Evolutionary conservation across 1,284 basidiomycete genomes (phyloP), one percentile per base, ranked within the genome.

Genomic region (Spongispora temasekensis): DNA sequence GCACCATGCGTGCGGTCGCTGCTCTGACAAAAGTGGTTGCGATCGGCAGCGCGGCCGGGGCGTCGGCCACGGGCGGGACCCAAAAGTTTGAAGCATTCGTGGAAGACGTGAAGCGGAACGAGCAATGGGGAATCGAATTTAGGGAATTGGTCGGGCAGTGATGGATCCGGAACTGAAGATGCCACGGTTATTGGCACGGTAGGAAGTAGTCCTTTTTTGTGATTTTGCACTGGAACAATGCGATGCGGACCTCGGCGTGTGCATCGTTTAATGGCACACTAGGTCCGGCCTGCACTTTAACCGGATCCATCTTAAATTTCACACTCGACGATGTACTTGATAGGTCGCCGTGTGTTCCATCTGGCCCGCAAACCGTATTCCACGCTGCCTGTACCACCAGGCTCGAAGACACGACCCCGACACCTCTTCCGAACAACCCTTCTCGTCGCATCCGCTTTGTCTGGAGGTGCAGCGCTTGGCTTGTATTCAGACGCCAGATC

Each of bases 1-100:
- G 93, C 69, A 91, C 94, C 12, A 81, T 97, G 66, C 81, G 95
- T 35, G 94, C 94, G 5, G 85, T 94, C 44, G 90, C 89, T 25
- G 93, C 93, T n/a, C 79, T 97, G 59, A 90, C 88, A 76, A 91
- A 87, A 76, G 83, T 90, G 51, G 72, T 75, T 30, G 81, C 82
- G 17, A 75, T 83, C 15, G 79, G 80, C 13, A 77, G 79, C 54
- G 79, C 80, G 23, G 86, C 87, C 2, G 83, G 85, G 28, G 86
- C 86, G 37, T 86, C 87, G 9, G 44, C 56, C n/a, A 73, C 70
- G 23, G 71, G 69, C 4, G 72, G 72, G 44, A 64, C 65, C 2
- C 70, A 74, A 37, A 83, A 82, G 62, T 95, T 95, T 72, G 91
- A 95, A 66, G 75, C 77, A 10, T 88, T 94, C 65, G 89, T 94